A percentile compares a stretch with the other conserved stretches of the same genome.
Evolutionary conservation across 345 rosid species (phyloP).

Genomic region (Hypericum perforatum): DNA sequence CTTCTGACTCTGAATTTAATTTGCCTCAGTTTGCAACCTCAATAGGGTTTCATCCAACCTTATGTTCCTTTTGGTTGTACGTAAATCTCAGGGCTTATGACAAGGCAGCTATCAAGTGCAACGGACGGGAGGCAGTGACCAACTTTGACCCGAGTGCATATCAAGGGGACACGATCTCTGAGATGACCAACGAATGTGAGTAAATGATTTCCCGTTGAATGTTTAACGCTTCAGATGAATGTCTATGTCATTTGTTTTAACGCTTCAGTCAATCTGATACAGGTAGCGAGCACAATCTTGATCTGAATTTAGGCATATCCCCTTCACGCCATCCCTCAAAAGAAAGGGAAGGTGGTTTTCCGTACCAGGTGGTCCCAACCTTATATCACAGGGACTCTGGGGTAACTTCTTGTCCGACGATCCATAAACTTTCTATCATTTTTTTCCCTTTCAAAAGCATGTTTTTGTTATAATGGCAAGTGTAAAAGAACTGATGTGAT

Average conservation of each 20-base stretch:
- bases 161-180: constrained; percentile 46
- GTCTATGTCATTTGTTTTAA: background rate
- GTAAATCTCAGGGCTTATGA: constrained; percentile 89
- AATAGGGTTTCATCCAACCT: constrained; percentile 38
- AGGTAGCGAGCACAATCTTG: constrained; percentile 46
- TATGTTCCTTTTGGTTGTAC: constrained; percentile 45
- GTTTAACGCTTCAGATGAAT: background rate
- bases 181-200: constrained; percentile 43
- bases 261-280: constrained; percentile 6
- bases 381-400: constrained; percentile 26
- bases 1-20: constrained; percentile 39
- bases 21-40: constrained; percentile 37
- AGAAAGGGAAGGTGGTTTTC: constrained; percentile 32
- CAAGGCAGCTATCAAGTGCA: constrained; percentile 70
- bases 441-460: background rate
- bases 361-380: constrained; percentile 31
- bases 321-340: constrained; percentile 33
- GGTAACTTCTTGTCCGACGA: constrained; percentile 24
- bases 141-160: constrained; percentile 46
- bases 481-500: background rate
- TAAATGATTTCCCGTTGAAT: too few relatives aligned
- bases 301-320: constrained; percentile 75
- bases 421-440: background rate
- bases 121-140: constrained; percentile 25
- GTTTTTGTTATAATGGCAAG: background rate